These are phyloP conservation scores for Suillus alpinus DNA, from an alignment of 768 basidiomycete species.

Conservation along the genomic window DNA sequence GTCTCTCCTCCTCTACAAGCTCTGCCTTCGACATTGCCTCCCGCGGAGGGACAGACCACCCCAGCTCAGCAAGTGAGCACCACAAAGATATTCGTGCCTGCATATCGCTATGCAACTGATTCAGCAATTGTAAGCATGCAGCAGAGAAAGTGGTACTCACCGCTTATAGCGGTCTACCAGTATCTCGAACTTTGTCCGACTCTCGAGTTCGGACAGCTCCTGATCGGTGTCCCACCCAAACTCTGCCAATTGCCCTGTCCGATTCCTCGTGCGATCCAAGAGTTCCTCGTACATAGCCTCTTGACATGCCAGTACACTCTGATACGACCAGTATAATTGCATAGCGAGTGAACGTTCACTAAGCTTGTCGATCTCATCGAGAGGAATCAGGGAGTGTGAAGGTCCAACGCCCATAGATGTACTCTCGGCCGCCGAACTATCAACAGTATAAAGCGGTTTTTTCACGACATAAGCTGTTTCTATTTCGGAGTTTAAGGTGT, in stretches of 20 bases:
- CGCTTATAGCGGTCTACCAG: slow-evolving; percentile 55
- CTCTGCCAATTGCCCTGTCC: slow-evolving; percentile 47
- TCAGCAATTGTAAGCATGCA: background rate
- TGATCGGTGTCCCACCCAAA: slow-evolving; percentile 74
- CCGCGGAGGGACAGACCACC: slow-evolving; percentile 56
- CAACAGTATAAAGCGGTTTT: slow-evolving; percentile 41
- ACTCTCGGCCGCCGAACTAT: slow-evolving; percentile 44
- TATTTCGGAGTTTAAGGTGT: slow-evolving; percentile 1
- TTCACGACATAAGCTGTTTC: slow-evolving; percentile 12
- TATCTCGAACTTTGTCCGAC: slow-evolving; percentile 56
- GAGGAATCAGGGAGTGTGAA: slow-evolving; percentile 34
- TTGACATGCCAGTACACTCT: slow-evolving; percentile 59
- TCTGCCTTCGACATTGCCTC: slow-evolving; percentile 70
- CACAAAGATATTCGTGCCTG: slow-evolving; percentile 60
- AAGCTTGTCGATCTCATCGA: slow-evolving; percentile 43
- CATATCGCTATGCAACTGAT: slow-evolving; percentile 50
- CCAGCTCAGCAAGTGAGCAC: slow-evolving; percentile 57
- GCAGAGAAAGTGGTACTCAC: slow-evolving; percentile 32
- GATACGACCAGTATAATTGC: slow-evolving; percentile 67
- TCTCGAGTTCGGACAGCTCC: slow-evolving; percentile 55
- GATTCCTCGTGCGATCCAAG: slow-evolving; percentile 57
- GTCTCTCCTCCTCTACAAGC: slow-evolving; percentile 62
- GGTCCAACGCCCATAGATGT: slow-evolving; percentile 34
- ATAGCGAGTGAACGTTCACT: slow-evolving; percentile 65
- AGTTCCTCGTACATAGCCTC: slow-evolving; percentile 80